Evolutionary conservation across 2,329 filamentous ascomycete species (phyloP).

Genomic region (Sporothrix pseudoabietina): DNA sequence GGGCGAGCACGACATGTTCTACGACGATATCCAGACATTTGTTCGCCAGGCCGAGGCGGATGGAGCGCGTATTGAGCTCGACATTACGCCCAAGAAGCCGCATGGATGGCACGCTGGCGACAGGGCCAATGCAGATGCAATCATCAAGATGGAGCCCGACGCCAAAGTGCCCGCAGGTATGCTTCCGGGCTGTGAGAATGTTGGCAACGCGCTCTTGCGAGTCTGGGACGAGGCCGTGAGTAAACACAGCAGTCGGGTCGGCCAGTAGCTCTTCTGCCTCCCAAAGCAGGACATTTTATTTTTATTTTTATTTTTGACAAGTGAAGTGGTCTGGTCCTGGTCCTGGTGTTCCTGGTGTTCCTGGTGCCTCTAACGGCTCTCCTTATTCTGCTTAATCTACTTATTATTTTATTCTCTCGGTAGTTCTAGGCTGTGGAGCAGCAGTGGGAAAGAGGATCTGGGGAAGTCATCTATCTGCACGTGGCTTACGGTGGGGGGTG

Average conservation of each 20-base stretch:
- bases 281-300: neutral
- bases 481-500: neutral
- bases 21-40: neutral
- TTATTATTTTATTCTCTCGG: neutral
- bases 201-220: neutral
- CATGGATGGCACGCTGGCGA: constrained; percentile 13
- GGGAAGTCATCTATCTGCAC: neutral
- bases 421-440: too few species aligned
- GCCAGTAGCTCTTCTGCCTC: neutral
- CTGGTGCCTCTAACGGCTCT: neutral
- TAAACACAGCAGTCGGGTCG: neutral
- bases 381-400: neutral
- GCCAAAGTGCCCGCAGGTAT: neutral
- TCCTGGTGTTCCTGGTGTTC: too few species aligned
- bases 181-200: neutral
- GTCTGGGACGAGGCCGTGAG: constrained; percentile 8
- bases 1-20: constrained; percentile 15
- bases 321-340: too few species aligned
- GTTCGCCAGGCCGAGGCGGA: neutral
- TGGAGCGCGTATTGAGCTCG: neutral
- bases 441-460: neutral
- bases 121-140: neutral
- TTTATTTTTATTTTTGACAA: neutral
- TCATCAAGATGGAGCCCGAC: neutral
- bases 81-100: neutral